phyloP scores from a whole-genome alignment of 2,329 filamentous ascomycete species.

The Aspergillus luchuensis region DNA sequence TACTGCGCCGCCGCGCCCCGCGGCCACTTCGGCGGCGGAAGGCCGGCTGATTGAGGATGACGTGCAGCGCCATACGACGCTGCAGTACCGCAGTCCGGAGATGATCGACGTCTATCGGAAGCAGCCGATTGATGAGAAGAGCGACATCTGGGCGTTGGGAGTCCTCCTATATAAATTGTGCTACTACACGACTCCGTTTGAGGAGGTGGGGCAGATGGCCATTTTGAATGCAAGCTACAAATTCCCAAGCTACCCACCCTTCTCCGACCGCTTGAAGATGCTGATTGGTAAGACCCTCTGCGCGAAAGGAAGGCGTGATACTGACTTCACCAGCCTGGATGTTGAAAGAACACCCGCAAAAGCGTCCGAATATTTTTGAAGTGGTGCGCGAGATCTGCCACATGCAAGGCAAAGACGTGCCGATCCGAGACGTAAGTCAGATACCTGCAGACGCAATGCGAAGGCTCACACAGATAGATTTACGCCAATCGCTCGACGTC shows the following conservation, averaged over 20 bases:
- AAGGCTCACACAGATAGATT: slow-evolving; percentile 55
- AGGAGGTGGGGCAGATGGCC: slow-evolving; percentile 95
- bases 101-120: slow-evolving; percentile 99
- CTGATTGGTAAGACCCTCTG: slow-evolving; percentile 70
- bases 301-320: background rate
- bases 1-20: slow-evolving; percentile 77
- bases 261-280: slow-evolving; percentile 86
- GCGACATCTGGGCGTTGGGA: slow-evolving; percentile 95
- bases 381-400: slow-evolving; percentile 81
- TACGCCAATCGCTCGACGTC: slow-evolving; percentile 67
- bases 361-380: slow-evolving; percentile 90
- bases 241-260: slow-evolving; percentile 82
- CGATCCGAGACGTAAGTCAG: slow-evolving; percentile 78
- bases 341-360: slow-evolving; percentile 78
- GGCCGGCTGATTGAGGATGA: slow-evolving; percentile 94
- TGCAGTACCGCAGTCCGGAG: slow-evolving; percentile 96
- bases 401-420: slow-evolving; percentile 84
- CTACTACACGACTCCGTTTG: slow-evolving; percentile 98
- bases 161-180: slow-evolving; percentile 97
- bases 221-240: slow-evolving; percentile 95
- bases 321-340: slow-evolving; percentile 64
- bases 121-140: slow-evolving; percentile 96
- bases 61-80: slow-evolving; percentile 91
- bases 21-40: slow-evolving; percentile 82
- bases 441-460: slow-evolving; percentile 13